A percentile compares a stretch with the other conserved stretches of the same genome.
Conservation (phyloP, 2,329 filamentous ascomycete genomes). For the Trichoderma lentiforme region DNA sequence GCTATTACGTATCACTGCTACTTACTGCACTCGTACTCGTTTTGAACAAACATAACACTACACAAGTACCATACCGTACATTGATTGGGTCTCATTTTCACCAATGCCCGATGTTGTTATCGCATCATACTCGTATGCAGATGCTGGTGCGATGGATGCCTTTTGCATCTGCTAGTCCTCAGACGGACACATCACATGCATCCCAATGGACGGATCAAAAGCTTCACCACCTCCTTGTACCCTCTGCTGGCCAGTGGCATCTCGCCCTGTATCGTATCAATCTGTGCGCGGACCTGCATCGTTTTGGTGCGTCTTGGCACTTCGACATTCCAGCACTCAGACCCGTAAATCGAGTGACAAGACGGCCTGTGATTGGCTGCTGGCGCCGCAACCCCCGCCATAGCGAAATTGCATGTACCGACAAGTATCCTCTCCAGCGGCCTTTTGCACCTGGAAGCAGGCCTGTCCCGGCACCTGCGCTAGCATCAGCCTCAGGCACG, state of each 20-base stretch:
- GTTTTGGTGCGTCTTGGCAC: slow-evolving; percentile 3
- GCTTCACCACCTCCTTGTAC: neutral
- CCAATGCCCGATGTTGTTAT: neutral
- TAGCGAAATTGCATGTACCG: slow-evolving; percentile 17
- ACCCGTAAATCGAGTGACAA: neutral
- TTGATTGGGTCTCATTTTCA: neutral
- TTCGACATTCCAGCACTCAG: neutral
- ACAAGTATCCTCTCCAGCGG: neutral
- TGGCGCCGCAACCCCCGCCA: neutral
- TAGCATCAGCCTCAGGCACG: neutral
- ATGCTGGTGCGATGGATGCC: neutral
- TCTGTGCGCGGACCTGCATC: slow-evolving; percentile 3
- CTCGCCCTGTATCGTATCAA: neutral
- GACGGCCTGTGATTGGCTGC: neutral
- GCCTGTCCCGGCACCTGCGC: slow-evolving; percentile 10
- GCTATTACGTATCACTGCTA: neutral
- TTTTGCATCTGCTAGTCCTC: neutral
- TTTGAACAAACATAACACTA: neutral
- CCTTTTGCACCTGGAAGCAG: neutral
- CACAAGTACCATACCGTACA: neutral
- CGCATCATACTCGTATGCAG: neutral
- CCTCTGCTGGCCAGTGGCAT: neutral
- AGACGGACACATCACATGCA: neutral
- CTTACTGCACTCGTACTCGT: neutral
- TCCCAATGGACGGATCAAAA: neutral